Conservation (phyloP, 257 asterid genomes). For the Sherardia arvensis region DNA sequence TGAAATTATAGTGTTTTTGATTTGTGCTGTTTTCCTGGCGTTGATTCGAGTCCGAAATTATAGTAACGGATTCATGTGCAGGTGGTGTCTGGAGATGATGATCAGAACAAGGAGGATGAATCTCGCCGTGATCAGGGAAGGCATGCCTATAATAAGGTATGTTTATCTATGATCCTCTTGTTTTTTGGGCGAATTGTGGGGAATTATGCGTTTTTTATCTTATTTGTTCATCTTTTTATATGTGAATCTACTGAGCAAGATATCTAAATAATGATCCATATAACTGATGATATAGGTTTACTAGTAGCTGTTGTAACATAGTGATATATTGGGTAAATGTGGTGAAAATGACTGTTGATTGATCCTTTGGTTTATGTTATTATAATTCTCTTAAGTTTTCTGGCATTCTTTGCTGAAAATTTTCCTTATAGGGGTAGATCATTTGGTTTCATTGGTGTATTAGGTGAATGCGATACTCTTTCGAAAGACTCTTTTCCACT, state of each 20-base stretch:
- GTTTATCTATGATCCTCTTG: not conserved
- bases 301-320: no score
- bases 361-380: slow-evolving; percentile 1
- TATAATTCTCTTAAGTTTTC: not conserved
- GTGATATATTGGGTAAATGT: not conserved
- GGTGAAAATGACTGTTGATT: not conserved
- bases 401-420: not conserved
- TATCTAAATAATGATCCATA: no score
- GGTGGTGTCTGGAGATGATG: slow-evolving; percentile 52
- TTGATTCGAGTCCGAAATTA: not conserved
- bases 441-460: not conserved
- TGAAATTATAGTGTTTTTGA: not conserved
- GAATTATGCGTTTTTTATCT: no score
- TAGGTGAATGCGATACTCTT: not conserved
- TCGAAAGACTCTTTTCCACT: not conserved
- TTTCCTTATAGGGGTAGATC: not conserved
- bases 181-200: not conserved
- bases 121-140: slow-evolving; percentile 13
- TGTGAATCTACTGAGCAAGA: not conserved
- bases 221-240: no score
- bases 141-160: slow-evolving; percentile 23
- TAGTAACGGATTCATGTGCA: slow-evolving; percentile 35
- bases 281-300: no score
- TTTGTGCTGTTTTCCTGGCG: not conserved
- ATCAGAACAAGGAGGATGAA: slow-evolving; percentile 26